Evolutionary conservation across 768 basidiomycete species (phyloP).

Genomic region (Suillus paluster): DNA sequence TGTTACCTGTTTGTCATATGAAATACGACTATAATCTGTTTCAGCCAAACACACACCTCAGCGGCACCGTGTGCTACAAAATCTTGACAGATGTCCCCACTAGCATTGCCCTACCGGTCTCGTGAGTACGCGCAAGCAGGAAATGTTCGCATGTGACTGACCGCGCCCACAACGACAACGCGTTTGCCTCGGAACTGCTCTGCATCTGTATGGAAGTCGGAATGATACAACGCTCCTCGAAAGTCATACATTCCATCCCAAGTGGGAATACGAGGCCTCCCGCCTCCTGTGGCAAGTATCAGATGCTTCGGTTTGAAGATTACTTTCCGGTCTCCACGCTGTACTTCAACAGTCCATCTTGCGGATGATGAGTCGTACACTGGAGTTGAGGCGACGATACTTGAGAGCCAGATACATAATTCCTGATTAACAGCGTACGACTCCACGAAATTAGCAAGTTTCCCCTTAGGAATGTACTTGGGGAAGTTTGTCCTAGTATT

Average conservation of each 20-base stretch:
- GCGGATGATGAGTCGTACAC: constrained; percentile 11
- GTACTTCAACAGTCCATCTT: background rate
- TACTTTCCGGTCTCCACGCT: background rate
- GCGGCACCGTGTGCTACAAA: background rate
- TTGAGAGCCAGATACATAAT: too few relatives aligned
- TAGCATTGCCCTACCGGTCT: background rate
- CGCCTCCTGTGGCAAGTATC: constrained; percentile 1
- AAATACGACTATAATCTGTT: background rate
- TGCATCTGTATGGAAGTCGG: constrained; percentile 46
- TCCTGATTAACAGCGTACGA: constrained; percentile 57
- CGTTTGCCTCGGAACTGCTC: constrained; percentile 57
- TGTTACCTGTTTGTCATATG: background rate
- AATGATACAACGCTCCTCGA: too few relatives aligned
- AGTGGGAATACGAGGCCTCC: background rate
- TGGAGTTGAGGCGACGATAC: constrained; percentile 33
- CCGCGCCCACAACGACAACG: constrained; percentile 57
- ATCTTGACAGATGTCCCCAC: constrained; percentile 1
- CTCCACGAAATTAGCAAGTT: constrained; percentile 65
- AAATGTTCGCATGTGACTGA: background rate
- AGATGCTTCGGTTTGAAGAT: background rate
- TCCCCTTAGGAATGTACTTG: constrained; percentile 2
- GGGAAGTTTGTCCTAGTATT: too few relatives aligned
- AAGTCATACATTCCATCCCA: constrained; percentile 45
- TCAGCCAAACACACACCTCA: background rate
- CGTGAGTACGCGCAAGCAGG: background rate